These are phyloP conservation scores for Cenchrus americanus DNA, from an alignment of 176 grass and related monocot species.

Conservation along the genomic window DNA sequence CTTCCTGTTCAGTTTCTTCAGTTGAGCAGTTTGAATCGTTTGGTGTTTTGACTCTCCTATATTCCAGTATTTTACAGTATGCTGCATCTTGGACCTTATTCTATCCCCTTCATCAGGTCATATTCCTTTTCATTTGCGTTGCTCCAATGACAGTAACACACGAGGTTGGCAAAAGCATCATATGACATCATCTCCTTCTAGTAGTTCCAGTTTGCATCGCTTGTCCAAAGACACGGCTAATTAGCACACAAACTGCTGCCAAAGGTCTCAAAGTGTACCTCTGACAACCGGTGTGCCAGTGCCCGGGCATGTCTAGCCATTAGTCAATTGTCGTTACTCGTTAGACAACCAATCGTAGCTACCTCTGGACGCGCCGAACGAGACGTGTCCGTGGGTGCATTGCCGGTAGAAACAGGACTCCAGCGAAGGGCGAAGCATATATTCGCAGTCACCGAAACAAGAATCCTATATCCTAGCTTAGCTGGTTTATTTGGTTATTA, in stretches of 20 bases:
- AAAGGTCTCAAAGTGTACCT: background rate
- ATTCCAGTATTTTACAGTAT: background rate
- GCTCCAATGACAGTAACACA: background rate
- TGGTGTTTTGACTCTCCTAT: background rate
- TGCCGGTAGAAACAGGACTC: background rate
- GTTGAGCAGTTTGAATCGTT: background rate
- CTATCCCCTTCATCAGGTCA: background rate
- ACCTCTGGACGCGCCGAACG: background rate
- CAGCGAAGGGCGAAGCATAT: background rate
- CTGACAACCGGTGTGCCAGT: background rate
- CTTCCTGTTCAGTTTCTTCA: background rate
- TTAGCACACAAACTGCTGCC: background rate
- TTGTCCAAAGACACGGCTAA: background rate
- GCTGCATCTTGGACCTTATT: background rate
- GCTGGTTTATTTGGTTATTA: background rate
- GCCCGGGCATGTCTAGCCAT: no score
- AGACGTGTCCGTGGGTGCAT: background rate
- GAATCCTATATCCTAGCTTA: no score
- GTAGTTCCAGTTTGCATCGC: background rate
- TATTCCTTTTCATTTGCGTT: background rate
- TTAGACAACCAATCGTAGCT: constrained; percentile 37
- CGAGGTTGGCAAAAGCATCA: background rate
- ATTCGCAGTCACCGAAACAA: background rate
- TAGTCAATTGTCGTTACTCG: background rate
- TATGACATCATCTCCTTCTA: background rate